phyloP scores from a whole-genome alignment of 306 rosid genomes.

The Trifolium fragiferum region DNA sequence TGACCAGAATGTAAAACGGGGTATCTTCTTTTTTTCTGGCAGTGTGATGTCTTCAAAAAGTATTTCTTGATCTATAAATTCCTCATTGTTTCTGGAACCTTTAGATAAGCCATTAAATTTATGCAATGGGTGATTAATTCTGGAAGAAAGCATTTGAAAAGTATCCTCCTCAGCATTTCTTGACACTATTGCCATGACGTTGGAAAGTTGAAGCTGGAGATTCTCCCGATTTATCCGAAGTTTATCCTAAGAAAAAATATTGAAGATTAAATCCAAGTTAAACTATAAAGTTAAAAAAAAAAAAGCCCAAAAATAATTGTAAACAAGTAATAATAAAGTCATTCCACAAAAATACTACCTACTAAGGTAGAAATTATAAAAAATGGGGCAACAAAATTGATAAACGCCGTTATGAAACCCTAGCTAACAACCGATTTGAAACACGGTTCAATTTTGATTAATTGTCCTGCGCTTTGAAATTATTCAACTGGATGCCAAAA shows the following conservation, averaged over 20 bases:
- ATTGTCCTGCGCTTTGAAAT: constrained; percentile 4
- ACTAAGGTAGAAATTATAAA: neutral
- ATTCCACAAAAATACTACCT: neutral
- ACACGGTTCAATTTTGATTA: neutral
- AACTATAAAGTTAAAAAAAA: constrained; percentile 11
- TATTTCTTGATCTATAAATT: constrained; percentile 36
- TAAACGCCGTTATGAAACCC: neutral
- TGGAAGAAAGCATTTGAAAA: constrained; percentile 52
- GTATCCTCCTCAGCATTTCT: constrained; percentile 31
- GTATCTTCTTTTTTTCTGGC: constrained; percentile 47
- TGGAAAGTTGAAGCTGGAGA: constrained; percentile 44
- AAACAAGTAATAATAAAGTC: neutral
- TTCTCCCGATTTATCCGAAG: constrained; percentile 57
- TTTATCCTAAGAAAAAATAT: constrained; percentile 56
- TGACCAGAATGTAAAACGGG: constrained; percentile 74
- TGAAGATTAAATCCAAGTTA: constrained; percentile 11
- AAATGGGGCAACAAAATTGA: neutral
- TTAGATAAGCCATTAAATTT: constrained; percentile 52
- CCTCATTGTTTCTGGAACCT: constrained; percentile 54
- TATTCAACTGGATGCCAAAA: neutral
- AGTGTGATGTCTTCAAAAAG: constrained; percentile 46
- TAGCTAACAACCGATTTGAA: neutral
- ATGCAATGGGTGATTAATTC: constrained; percentile 55
- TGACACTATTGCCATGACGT: constrained; percentile 32
- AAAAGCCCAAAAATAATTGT: constrained; percentile 2